Base-by-base conservation (phyloP, 306 rosid species). In the Fragaria iinumae region DNA sequence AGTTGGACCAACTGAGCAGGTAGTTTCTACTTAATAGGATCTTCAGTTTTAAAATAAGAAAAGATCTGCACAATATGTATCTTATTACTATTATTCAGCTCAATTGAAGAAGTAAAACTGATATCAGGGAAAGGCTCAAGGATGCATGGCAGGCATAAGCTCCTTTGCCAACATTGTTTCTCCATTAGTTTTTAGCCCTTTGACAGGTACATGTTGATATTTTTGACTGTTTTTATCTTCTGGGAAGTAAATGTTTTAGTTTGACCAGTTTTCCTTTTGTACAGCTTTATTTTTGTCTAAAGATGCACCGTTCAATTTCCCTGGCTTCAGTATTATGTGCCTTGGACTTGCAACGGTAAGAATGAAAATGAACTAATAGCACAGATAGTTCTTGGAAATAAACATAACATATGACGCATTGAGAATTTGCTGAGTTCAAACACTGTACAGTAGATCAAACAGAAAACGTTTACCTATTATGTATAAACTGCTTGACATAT, bases 291-390 rank as follows among this genome's bases (percentile, higher is more conserved):
- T 94, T 85, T 85, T 90, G 77, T 94, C 98, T 12, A 90, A 89
- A 47, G 79, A 82, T 27, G 97, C 98, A 67, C 98, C 98, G 1
- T 89, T 94, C 72, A 5, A 85, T 76, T 94, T 78, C 81, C 98
- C 98, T 20, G 98, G 97, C 68, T 94, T 92, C 92, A 89, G 96
- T 77, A 72, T 94, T 45, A 75, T 89, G 91, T 94, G 96, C 76
- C 79, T 84, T 23, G 96, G 88, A 68, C 52, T 92, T 71, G 84
- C 83, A 64, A 71, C 73, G 85, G 98, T 94, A 77, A 71, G 90
- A 69, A 2, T 29, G 32, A n/a, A n/a, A n/a, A n/a, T n/a, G n/a
- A n/a, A n/a, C n/a, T n/a, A n/a, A n/a, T n/a, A n/a, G n/a, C n/a
- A n/a, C n/a, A n/a, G n/a, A n/a, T n/a, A n/a, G n/a, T n/a, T n/a